Evolutionary conservation across 176 grass and related monocot species (phyloP), one percentile per base, ranked within the genome.

Genomic region (Zea luxurians): DNA sequence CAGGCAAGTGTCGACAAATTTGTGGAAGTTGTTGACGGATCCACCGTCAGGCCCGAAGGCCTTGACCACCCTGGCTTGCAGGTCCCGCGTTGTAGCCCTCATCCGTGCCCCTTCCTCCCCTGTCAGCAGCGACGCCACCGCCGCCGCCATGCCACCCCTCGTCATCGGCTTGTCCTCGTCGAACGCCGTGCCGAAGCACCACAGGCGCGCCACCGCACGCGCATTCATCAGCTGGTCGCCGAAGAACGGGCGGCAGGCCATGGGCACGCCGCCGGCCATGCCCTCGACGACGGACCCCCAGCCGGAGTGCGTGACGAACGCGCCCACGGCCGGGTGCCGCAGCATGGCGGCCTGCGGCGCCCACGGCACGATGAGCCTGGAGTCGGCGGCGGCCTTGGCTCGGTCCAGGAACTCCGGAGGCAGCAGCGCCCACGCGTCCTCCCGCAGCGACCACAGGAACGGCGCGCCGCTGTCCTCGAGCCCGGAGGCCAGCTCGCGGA

Each of bases 241-340:
- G 64, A 88, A 85, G 74, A 88, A 83, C 0, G 89, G 89, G 2
- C 82, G 70, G 79, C 89, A 91, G 48, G 67, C 82, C 89, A 91
- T 91, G 78, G 82, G 85, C 75, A 91, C 74, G 41, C 82, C 79
- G 70, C 63, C 57, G 10, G 78, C 6, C 10, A 85, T 16, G 1
- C 46, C 67, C 79, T 91, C 89, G 44, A 88, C 10, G 75, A 91
- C 86, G 5, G 89, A 84, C 61, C 87, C 87, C 85, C 89, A 91
- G 16, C 81, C 85, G 48, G 85, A 84, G 60, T 97, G 93, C 0
- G 88, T 70, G 10, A 70, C 68, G 68, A 70, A 70, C 2, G 68
- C 45, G 5, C 11, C 68, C 0, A 48, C 21, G 12, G 20, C 68
- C 45, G 3, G 5, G 20, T 70, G 68, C 6, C 1, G 18, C 67